Percentiles rank a stretch among this genome's conserved stretches.
These are phyloP conservation scores for Cercospora berteroae DNA, from an alignment of 2,329 filamentous ascomycete species.

Conservation along the genomic window DNA sequence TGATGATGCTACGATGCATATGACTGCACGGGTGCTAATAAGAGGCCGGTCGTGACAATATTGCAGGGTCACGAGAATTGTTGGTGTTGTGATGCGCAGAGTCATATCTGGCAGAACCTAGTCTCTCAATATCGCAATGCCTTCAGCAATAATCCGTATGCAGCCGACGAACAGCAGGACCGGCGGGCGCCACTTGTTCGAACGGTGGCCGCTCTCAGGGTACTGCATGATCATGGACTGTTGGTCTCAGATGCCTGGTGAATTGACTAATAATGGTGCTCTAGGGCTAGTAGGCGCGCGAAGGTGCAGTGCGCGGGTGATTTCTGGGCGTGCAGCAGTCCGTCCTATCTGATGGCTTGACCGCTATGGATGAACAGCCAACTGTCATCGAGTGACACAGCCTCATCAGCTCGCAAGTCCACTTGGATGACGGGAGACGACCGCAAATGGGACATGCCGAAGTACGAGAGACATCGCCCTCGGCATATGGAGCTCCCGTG, in stretches of 20 bases:
- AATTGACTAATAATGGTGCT: slow-evolving; percentile 2
- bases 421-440: neutral
- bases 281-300: neutral
- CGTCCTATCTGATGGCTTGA: neutral
- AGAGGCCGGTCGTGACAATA: neutral
- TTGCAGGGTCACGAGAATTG: slow-evolving; percentile 3
- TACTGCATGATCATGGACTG: neutral
- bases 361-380: neutral
- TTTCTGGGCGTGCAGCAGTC: slow-evolving; percentile 2
- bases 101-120: slow-evolving; percentile 12
- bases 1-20: neutral
- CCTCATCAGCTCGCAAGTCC: neutral
- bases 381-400: neutral
- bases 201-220: slow-evolving; percentile 5
- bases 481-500: neutral
- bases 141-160: slow-evolving; percentile 11
- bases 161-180: slow-evolving; percentile 6
- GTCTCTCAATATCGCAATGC: neutral
- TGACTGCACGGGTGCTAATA: neutral
- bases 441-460: slow-evolving; percentile 11
- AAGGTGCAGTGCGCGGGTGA: slow-evolving; percentile 6
- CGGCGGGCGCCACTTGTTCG: neutral
- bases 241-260: slow-evolving; percentile 4
- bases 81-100: slow-evolving; percentile 3
- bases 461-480: neutral